Evolutionary conservation across 1,284 basidiomycete genomes (phyloP).

Genomic region (Pyrrhoderma lamaoense): DNA sequence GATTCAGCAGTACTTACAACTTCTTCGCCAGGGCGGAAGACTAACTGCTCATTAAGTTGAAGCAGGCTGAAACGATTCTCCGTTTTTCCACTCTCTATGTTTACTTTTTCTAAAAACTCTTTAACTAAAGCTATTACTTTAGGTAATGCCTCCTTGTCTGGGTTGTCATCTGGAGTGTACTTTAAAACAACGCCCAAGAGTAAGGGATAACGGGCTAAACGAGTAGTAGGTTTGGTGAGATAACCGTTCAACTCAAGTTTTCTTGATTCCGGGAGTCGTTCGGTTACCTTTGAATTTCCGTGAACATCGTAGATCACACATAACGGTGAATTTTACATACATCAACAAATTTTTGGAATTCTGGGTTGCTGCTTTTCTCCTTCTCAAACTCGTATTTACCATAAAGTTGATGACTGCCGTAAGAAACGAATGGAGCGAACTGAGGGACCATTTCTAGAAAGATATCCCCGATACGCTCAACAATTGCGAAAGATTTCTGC

Average conservation of each 20-base stretch:
- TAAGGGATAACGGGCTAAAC: constrained; percentile 92
- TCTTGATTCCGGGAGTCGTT: constrained; percentile 89
- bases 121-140: constrained; percentile 78
- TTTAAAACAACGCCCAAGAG: constrained; percentile 90
- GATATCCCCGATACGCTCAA: constrained; percentile 89
- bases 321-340: constrained; percentile 36
- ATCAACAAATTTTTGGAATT: constrained; percentile 96
- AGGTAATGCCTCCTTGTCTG: constrained; percentile 77
- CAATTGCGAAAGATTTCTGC: constrained; percentile 91
- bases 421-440: constrained; percentile 90
- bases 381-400: constrained; percentile 99
- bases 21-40: constrained; percentile 80
- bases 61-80: constrained; percentile 92
- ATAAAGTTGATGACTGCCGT: constrained; percentile 95
- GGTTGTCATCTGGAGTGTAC: constrained; percentile 86
- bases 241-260: constrained; percentile 98
- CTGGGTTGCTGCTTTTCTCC: constrained; percentile 89
- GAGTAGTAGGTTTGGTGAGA: constrained; percentile 96
- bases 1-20: constrained; percentile 47
- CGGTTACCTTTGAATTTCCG: constrained; percentile 55
- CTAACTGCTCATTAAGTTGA: constrained; percentile 83
- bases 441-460: constrained; percentile 83
- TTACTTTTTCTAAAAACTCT: constrained; percentile 84
- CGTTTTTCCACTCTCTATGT: constrained; percentile 85
- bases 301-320: constrained; percentile 9